Base-by-base conservation (phyloP, 202 grass and related monocot species). In the Carex arenaria region DNA sequence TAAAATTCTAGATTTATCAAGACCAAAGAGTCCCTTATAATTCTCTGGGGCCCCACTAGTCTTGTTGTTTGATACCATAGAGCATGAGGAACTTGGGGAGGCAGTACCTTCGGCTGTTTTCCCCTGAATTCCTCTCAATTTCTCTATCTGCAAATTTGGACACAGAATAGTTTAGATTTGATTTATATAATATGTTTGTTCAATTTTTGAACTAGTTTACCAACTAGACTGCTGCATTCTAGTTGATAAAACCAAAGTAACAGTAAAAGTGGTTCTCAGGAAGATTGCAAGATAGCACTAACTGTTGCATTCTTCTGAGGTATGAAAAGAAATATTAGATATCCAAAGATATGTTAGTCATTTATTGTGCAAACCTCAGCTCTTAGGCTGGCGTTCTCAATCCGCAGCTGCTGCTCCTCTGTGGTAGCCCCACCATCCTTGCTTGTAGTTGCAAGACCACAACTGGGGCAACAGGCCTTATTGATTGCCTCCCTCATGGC, bases 361-460 rank as follows among this genome's bases (percentile, higher is more conserved):
- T 26, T 52, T 52, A 45, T 56, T 13, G 68, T 81, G 7, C 61
- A 64, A 70, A 93, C 92, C 95, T 98, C 90, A 13, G 89, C 84
- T 90, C 79, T 90, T 53, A 94, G 85, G 80, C 40, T 89, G 82
- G 89, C 84, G 67, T 93, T 98, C 85, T 94, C 90, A 5, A 91
- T 86, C 13, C 83, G 87, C 42, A 91, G 89, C 72, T 61, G 86
- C 59, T 94, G 84, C n/a, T 91, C 95, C 22, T 87, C 81, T 32
- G 64, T 85, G 43, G 56, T 70, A 75, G 79, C 28, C 31, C 28
- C 34, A n/a, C 49, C 53, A 53, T 68, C 86, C 15, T 70, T 79
- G 87, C 60, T 72, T 60, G 81, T 78, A 20, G 84, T 85, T 15
- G 81, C 84, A 45, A 83, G 67, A 78, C 90, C 87, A 3, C 89